These are phyloP conservation scores for Arachis monticola DNA, from an alignment of 331 rosid species.

Conservation along the genomic window DNA sequence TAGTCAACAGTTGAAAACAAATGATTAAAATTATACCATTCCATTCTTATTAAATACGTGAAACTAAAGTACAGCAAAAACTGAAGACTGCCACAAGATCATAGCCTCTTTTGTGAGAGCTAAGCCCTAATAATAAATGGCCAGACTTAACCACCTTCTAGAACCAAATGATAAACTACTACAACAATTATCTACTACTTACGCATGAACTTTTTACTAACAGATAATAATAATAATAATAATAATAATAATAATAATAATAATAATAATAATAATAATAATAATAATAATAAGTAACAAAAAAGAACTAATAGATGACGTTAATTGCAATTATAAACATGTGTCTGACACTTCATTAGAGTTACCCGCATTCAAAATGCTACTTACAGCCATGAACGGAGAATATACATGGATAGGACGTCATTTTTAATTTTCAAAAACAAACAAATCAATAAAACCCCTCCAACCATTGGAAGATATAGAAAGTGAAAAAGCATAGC, in stretches of 20 bases:
- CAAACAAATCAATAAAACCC: not conserved
- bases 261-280: not conserved
- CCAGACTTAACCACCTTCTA: not conserved
- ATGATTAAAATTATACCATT: not conserved
- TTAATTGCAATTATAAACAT: not conserved
- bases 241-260: not conserved
- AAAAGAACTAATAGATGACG: not conserved
- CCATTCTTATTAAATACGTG: too few relatives aligned
- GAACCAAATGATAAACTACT: constrained; percentile 15
- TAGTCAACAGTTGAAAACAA: too few relatives aligned
- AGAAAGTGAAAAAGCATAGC: constrained; percentile 5
- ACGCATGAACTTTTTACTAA: not conserved
- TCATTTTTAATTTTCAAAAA: not conserved
- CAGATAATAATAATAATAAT: not conserved
- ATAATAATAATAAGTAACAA: too few relatives aligned
- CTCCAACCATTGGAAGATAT: constrained; percentile 17
- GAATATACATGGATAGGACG: too few relatives aligned
- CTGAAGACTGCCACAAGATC: too few relatives aligned
- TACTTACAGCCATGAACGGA: not conserved
- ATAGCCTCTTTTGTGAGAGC: too few relatives aligned
- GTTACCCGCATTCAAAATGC: constrained; percentile 9
- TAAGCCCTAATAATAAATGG: too few relatives aligned
- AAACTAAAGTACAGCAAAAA: too few relatives aligned
- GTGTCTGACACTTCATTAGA: constrained; percentile 9
- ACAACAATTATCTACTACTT: not conserved